These are phyloP conservation scores for Botrytis pseudocinerea DNA, from an alignment of 2,329 filamentous ascomycete genomes.

Conservation along the genomic window DNA sequence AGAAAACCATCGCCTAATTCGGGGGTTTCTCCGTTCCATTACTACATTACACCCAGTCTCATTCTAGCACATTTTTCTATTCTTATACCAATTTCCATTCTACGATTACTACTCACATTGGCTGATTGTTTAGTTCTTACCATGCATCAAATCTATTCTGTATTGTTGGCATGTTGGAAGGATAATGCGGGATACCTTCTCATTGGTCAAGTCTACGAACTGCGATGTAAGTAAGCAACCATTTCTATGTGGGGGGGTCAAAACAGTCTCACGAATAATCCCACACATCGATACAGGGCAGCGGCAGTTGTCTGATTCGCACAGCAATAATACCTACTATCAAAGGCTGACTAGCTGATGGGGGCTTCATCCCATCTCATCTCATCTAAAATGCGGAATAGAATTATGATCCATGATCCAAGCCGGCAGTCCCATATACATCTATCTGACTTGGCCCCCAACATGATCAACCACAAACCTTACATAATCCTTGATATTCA, in stretches of 20 bases:
- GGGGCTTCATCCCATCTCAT: slow-evolving; percentile 15
- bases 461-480: not conserved
- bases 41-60: not conserved
- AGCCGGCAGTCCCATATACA: not conserved
- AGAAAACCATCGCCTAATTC: not conserved
- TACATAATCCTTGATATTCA: not conserved
- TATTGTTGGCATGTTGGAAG: not conserved
- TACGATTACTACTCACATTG: not conserved
- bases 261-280: not conserved
- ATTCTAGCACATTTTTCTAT: not conserved
- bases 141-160: not conserved
- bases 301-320: slow-evolving; percentile 16
- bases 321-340: not conserved
- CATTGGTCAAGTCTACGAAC: not conserved
- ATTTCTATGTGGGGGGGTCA: not conserved
- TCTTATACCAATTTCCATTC: not conserved
- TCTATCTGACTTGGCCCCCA: slow-evolving; percentile 6
- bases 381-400: not conserved
- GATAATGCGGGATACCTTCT: not conserved
- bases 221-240: not conserved
- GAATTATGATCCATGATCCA: not conserved
- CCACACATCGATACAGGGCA: not conserved
- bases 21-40: not conserved
- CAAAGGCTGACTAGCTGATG: not conserved
- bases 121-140: not conserved